Evolutionary conservation across 306 rosid species (phyloP).

Genomic region (Mucuna pruriens): DNA sequence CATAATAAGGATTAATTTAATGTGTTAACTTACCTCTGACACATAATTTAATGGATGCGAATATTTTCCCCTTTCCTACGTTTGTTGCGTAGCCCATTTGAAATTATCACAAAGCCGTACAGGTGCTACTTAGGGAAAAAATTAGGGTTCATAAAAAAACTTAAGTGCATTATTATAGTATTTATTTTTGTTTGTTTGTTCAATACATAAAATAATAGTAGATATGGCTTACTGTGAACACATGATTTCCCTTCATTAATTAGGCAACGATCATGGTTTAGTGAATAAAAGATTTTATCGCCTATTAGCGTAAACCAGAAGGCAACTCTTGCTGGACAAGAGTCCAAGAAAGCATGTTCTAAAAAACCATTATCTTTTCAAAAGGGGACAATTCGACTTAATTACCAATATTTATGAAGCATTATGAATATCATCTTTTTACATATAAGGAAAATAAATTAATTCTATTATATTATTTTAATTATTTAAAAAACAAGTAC

Average conservation of each 20-base stretch:
- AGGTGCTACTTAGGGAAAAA: background rate
- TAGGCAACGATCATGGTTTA: background rate
- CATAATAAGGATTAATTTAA: background rate
- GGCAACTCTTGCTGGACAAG: background rate
- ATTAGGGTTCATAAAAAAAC: background rate
- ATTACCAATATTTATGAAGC: background rate
- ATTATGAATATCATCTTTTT: too few relatives aligned
- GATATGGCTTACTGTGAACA: background rate
- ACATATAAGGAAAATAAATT: too few relatives aligned
- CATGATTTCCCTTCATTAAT: background rate
- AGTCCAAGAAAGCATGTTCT: background rate
- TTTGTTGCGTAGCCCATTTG: too few relatives aligned
- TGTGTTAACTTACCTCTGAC: conserved; percentile 1
- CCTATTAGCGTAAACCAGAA: background rate
- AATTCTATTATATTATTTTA: too few relatives aligned
- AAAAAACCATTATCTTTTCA: background rate
- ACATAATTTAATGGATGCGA: background rate
- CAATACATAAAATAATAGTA: background rate
- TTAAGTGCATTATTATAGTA: too few relatives aligned
- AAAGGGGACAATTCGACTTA: background rate
- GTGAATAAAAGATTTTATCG: background rate
- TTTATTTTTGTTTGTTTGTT: too few relatives aligned
- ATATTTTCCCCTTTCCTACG: background rate
- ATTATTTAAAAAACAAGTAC: too few relatives aligned
- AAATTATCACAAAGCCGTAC: background rate